A percentile compares a stretch with the other conserved stretches of the same genome.
Conservation (phyloP, 2,329 filamentous ascomycete genomes). For the Pseudogymnoascus sp. region DNA sequence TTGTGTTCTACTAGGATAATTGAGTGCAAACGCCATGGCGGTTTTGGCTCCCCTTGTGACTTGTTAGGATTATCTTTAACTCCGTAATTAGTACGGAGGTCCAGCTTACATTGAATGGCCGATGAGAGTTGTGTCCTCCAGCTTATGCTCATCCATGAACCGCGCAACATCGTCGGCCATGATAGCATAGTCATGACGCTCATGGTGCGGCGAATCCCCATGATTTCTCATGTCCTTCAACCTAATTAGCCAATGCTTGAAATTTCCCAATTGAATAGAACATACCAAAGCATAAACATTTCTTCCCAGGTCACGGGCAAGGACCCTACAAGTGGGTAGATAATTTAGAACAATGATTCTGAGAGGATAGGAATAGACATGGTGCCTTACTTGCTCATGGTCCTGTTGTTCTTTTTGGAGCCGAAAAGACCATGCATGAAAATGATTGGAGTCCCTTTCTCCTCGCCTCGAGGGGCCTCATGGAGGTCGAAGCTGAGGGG, state of each 20-base stretch:
- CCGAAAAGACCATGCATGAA: conserved; percentile 92
- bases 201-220: conserved; percentile 75
- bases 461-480: conserved; percentile 40
- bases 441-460: conserved; percentile 58
- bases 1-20: conserved; percentile 57
- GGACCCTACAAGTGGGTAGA: conserved; percentile 44
- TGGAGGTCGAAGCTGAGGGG: conserved; percentile 61
- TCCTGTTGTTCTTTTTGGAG: conserved; percentile 90
- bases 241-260: conserved; percentile 11
- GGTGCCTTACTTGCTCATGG: conserved; percentile 77
- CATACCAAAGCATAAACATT: conserved; percentile 75
- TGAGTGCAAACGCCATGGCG: conserved; percentile 78
- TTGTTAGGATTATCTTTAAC: not conserved
- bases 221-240: conserved; percentile 82
- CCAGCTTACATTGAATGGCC: conserved; percentile 78
- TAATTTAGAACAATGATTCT: conserved; percentile 1
- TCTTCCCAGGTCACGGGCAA: conserved; percentile 73
- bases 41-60: conserved; percentile 72
- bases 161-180: conserved; percentile 78
- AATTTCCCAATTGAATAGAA: conserved; percentile 10
- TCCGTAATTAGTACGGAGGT: not conserved
- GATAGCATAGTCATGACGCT: conserved; percentile 67
- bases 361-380: conserved; percentile 3
- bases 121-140: conserved; percentile 70
- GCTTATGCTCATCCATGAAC: conserved; percentile 65